Evolutionary conservation across 306 rosid species (phyloP), one percentile per base, ranked within the genome.

Genomic region (Begonia masoniana): DNA sequence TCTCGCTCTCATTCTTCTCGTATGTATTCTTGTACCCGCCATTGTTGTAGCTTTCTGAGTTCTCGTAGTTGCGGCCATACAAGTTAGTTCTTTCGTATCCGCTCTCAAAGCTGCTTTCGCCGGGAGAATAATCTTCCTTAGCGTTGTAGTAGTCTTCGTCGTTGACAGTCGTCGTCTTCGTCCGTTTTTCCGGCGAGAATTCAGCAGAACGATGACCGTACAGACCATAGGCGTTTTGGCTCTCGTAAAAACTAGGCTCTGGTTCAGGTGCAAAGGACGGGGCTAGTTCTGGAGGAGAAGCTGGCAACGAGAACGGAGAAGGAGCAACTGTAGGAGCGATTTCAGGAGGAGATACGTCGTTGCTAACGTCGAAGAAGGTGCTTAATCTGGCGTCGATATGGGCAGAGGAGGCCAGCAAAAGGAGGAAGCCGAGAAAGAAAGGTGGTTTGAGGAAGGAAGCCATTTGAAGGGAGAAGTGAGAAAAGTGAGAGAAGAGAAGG

Each of bases 371-470:
- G 31, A 80, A 68, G 63, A 68, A 35, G 24, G 57, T 60, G 58
- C 75, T 63, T 26, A 74, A 64, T 66, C 84, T 83, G 12, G 94
- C 89, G 51, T 78, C 78, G 43, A 59, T 73, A 47, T 68, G 81
- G 43, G 16, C 9, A 70, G 74, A 10, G 82, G 78, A 50, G 71
- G 60, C 45, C 53, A 82, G 64, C 4, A 72, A 12, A 0, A 70
- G 45, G 17, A 82, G 59, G 53, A 76, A 59, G 68, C 77, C 54
- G 59, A 70, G 47, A 43, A 76, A 64, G 55, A 79, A 64, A 9
- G 52, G 69, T 62, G 46, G 63, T 23, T 47, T 55, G 21, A 60
- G 47, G 59, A 80, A 69, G 60, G 46, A 19, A 57, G 82, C 69
- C 91, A 82, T 82, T n/a, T 15, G 62, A 60, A 50, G 55, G 39